These are phyloP conservation scores for Alternaria ventricosa DNA, from an alignment of 2,329 filamentous ascomycete genomes.

Conservation along the genomic window DNA sequence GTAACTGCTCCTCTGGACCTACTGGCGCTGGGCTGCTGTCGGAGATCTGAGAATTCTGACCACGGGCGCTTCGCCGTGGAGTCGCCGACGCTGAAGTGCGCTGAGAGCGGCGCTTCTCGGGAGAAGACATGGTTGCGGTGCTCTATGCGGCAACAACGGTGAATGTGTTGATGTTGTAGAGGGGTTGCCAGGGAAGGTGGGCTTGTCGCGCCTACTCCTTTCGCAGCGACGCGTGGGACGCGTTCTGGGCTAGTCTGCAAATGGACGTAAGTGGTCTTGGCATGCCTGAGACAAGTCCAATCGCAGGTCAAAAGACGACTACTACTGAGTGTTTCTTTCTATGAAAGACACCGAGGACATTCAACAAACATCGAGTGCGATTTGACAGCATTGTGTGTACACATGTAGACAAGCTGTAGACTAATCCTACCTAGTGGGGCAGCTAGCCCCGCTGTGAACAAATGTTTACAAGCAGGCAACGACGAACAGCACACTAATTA, in stretches of 20 bases:
- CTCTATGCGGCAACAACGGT: constrained; percentile 10
- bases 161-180: constrained; percentile 12
- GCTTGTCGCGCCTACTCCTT: constrained; percentile 22
- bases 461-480: constrained; percentile 21
- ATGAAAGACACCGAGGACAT: not conserved
- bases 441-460: constrained; percentile 24
- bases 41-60: constrained; percentile 61
- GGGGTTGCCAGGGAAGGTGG: constrained; percentile 20
- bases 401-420: not conserved
- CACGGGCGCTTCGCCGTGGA: constrained; percentile 61
- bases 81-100: constrained; percentile 63
- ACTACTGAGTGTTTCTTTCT: too few species aligned
- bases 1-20: constrained; percentile 53
- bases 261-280: constrained; percentile 16
- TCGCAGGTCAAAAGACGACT: not conserved
- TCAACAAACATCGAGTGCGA: not conserved
- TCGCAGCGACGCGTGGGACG: constrained; percentile 28
- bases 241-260: constrained; percentile 29
- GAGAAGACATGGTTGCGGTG: constrained; percentile 64
- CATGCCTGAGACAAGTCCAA: not conserved
- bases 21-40: constrained; percentile 56
- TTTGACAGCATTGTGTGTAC: not conserved
- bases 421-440: constrained; percentile 5
- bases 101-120: constrained; percentile 61
- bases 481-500: constrained; percentile 1